Conservation (phyloP, 495 filamentous ascomycete species). For the Xylaria grammica region DNA sequence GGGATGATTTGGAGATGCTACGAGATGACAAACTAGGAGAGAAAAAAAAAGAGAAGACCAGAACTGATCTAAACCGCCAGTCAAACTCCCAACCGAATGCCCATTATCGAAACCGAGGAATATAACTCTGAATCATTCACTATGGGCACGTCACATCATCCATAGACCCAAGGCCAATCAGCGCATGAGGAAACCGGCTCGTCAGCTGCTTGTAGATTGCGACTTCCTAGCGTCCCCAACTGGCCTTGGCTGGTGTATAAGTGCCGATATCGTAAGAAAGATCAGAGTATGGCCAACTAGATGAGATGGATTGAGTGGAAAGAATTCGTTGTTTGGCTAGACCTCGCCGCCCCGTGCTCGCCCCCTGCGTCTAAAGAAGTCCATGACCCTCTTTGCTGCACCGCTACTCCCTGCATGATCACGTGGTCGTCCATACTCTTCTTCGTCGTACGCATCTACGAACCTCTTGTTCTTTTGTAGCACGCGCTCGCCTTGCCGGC, state of each 20-base stretch:
- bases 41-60: constrained; percentile 14
- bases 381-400: constrained; percentile 92
- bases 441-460: constrained; percentile 85
- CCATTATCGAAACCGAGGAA: constrained; percentile 22
- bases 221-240: constrained; percentile 7
- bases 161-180: constrained; percentile 16
- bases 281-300: neutral
- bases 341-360: constrained; percentile 70
- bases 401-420: constrained; percentile 80
- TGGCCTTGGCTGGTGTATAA: constrained; percentile 13
- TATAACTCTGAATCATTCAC: constrained; percentile 21
- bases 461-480: constrained; percentile 90
- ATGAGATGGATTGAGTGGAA: neutral
- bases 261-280: constrained; percentile 1
- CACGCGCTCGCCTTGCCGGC: constrained; percentile 57
- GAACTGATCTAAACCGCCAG: constrained; percentile 21
- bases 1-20: constrained; percentile 27
- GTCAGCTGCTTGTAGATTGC: neutral
- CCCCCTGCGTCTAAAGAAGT: constrained; percentile 90
- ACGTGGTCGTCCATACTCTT: constrained; percentile 62
- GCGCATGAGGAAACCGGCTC: constrained; percentile 8
- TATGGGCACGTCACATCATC: constrained; percentile 17
- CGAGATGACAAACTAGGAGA: constrained; percentile 26
- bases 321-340: constrained; percentile 14
- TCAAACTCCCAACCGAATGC: constrained; percentile 24